Evolutionary conservation across 176 grass and related monocot species (phyloP), one percentile per base, ranked within the genome.

Genomic region (Lolium rigidum): DNA sequence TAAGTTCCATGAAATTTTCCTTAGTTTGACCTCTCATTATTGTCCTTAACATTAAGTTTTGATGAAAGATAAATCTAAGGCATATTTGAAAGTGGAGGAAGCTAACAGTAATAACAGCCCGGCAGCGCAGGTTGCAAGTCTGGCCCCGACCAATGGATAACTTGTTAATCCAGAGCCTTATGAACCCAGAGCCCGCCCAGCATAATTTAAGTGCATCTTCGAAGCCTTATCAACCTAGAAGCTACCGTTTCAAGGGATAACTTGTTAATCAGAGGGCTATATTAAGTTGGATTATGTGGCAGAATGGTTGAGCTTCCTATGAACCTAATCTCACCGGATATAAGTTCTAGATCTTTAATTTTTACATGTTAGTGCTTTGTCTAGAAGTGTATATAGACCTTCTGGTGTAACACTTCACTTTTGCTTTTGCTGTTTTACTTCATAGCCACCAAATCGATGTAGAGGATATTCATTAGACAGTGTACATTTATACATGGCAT

Each of bases 401-500:
- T 54, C 46, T 77, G 26, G 20, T 67, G 48, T 9, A 24, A 66
- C 60, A 69, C 11, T 28, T 81, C 78, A 87, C 8, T 50, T 85
- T 38, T 77, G 3, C 8, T 88, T 51, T 70, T 74, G 74, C 13
- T 7, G 60, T 60, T 39, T 78, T 72, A n/a, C 57, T 66, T 83
- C 38, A 2, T 64, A 70, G 39, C 8, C 56, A 79, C 39, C 3
- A 74, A 83, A 44, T 74, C 61, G 59, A 38, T 18, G 66, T 66
- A 44, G 22, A 25, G 25, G 22, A n/a, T 83, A 83, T 48, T 70
- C 73, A 80, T 35, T 11, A 61, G 28, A 25, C 38, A 68, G 70
- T 85, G 55, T 79, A 65, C 38, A 75, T 82, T 65, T 82, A 25
- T 21, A 39, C 13, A 48, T 28, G 50, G 78, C 80, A 83, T 37